Percentiles rank a stretch among this genome's conserved stretches.
Conservation (phyloP, 345 rosid genomes). For the Geranium rotundifolium region DNA sequence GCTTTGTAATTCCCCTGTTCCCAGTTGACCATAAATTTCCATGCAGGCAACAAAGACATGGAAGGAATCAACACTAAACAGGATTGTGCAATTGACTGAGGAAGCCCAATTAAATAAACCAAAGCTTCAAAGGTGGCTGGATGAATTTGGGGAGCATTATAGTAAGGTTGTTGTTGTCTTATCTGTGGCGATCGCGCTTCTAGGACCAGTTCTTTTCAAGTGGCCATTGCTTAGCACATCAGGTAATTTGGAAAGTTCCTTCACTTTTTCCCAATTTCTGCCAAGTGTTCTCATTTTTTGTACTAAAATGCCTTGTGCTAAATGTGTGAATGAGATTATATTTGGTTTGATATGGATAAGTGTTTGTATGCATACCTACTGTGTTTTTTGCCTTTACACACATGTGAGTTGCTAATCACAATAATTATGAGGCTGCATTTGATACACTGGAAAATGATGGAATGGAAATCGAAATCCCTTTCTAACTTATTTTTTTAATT, state of each 20-base stretch:
- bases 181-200: constrained; percentile 62
- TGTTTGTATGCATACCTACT: not conserved
- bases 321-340: not conserved
- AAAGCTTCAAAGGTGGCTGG: constrained; percentile 93
- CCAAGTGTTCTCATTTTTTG: not conserved
- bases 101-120: constrained; percentile 87
- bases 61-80: constrained; percentile 82
- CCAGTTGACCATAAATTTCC: not conserved
- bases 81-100: constrained; percentile 86
- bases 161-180: constrained; percentile 83
- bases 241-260: constrained; percentile 35
- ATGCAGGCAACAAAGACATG: constrained; percentile 67
- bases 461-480: no score
- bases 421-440: not conserved
- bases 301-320: constrained; percentile 6
- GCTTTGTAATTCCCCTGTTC: not conserved
- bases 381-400: not conserved
- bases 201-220: constrained; percentile 84
- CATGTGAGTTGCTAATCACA: not conserved
- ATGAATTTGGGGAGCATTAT: constrained; percentile 88
- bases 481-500: no score
- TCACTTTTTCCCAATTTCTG: constrained; percentile 2
- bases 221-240: constrained; percentile 84
- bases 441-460: no score
- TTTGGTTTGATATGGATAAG: not conserved